These are phyloP conservation scores for Colletotrichum tanaceti DNA, from an alignment of 2,329 filamentous ascomycete species.

Conservation along the genomic window DNA sequence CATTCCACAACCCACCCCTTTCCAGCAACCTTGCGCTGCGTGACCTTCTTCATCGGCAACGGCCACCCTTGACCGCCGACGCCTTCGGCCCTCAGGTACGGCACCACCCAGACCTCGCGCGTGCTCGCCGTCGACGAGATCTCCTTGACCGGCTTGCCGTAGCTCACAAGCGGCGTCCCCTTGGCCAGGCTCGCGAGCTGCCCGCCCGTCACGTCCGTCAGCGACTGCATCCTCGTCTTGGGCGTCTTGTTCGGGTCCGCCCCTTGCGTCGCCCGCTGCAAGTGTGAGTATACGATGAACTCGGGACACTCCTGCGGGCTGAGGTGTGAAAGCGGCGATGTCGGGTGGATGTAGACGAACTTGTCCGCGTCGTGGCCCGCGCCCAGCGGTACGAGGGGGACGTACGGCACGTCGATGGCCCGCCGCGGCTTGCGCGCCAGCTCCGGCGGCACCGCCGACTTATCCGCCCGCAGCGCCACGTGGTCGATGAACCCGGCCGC, in stretches of 20 bases:
- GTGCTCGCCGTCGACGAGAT: constrained; percentile 60
- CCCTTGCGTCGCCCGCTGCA: constrained; percentile 75
- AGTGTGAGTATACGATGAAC: constrained; percentile 87
- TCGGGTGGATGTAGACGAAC: constrained; percentile 88
- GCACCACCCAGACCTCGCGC: constrained; percentile 86
- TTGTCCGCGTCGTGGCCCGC: constrained; percentile 62
- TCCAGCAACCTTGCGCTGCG: constrained; percentile 78
- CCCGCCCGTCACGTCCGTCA: constrained; percentile 80
- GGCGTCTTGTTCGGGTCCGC: constrained; percentile 65
- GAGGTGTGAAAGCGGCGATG: constrained; percentile 80
- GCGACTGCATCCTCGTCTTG: constrained; percentile 87
- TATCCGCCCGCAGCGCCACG: constrained; percentile 89
- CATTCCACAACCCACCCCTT: constrained; percentile 80
- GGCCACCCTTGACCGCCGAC: constrained; percentile 81
- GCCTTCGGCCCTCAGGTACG: constrained; percentile 77
- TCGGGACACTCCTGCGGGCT: constrained; percentile 80
- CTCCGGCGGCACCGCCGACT: constrained; percentile 79
- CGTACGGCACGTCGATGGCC: constrained; percentile 92
- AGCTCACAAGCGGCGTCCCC: constrained; percentile 84
- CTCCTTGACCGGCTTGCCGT: constrained; percentile 93
- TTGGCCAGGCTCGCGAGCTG: constrained; percentile 84
- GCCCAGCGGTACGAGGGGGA: constrained; percentile 81
- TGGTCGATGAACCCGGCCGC: constrained; percentile 95
- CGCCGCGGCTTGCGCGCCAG: constrained; percentile 76
- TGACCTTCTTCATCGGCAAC: constrained; percentile 84